These are phyloP conservation scores for Cytospora schulzeri DNA, from an alignment of 2,329 filamentous ascomycete species.

Conservation along the genomic window DNA sequence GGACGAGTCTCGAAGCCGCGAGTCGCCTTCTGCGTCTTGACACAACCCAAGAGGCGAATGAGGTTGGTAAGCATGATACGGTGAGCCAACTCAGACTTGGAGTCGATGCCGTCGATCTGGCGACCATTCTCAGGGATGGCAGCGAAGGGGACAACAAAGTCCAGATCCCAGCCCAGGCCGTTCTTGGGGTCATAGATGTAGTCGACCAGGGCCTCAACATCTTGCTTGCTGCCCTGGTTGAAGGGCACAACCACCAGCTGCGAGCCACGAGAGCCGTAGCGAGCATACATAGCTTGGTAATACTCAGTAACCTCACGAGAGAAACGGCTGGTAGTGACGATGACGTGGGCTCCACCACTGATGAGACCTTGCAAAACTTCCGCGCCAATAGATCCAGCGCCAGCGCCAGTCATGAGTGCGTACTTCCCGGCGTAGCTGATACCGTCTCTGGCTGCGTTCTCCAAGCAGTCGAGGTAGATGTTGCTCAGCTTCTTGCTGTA, in stretches of 20 bases:
- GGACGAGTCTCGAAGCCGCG: slow-evolving; percentile 92
- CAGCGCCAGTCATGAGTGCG: slow-evolving; percentile 96
- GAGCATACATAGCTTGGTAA: slow-evolving; percentile 98
- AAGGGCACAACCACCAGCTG: slow-evolving; percentile 98
- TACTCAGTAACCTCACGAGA: slow-evolving; percentile 98
- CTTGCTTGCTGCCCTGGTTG: slow-evolving; percentile 98
- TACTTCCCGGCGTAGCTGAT: slow-evolving; percentile 95
- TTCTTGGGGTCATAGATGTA: slow-evolving; percentile 98
- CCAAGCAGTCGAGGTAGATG: slow-evolving; percentile 87
- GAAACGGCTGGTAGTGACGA: slow-evolving; percentile 95
- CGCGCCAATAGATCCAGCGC: slow-evolving; percentile 95
- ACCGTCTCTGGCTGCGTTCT: slow-evolving; percentile 83
- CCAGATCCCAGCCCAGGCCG: slow-evolving; percentile 96
- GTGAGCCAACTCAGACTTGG: slow-evolving; percentile 95
- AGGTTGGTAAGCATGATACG: slow-evolving; percentile 99
- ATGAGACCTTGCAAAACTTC: slow-evolving; percentile 95
- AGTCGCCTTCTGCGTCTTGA: slow-evolving; percentile 88
- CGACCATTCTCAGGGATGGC: slow-evolving; percentile 97
- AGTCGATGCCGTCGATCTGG: slow-evolving; percentile 95
- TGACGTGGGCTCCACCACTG: slow-evolving; percentile 92
- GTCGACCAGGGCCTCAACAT: slow-evolving; percentile 88
- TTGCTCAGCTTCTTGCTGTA: slow-evolving; percentile 99
- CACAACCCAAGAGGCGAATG: slow-evolving; percentile 81
- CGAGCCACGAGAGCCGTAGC: slow-evolving; percentile 89
- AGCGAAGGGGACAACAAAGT: slow-evolving; percentile 94